Percentiles rank a stretch among this genome's conserved stretches.
phyloP scores from a whole-genome alignment of 805 yeast species.

The Candida tammaniensis region DNA sequence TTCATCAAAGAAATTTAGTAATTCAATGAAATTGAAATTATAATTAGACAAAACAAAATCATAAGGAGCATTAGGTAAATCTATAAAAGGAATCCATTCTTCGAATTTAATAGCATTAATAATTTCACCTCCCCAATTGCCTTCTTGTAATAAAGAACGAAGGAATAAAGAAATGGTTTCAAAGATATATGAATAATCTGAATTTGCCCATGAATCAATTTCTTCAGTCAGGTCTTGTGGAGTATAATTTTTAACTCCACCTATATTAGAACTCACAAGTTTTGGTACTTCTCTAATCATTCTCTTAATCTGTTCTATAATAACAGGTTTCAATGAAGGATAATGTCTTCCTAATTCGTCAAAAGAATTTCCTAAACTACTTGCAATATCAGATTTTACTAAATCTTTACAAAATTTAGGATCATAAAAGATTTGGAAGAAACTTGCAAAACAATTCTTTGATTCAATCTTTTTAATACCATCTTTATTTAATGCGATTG shows the following conservation, averaged over 20 bases:
- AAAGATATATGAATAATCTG: constrained; percentile 42
- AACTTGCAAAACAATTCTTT: constrained; percentile 34
- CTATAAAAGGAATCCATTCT: constrained; percentile 48
- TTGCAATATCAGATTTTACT: constrained; percentile 42
- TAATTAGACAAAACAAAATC: constrained; percentile 59
- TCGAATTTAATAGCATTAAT: constrained; percentile 37
- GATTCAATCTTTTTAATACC: constrained; percentile 61
- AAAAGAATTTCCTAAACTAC: constrained; percentile 61
- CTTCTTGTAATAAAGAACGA: constrained; percentile 51
- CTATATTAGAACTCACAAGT: constrained; percentile 23
- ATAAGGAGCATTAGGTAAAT: constrained; percentile 54
- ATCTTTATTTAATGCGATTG: constrained; percentile 71
- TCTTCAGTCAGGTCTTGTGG: constrained; percentile 22
- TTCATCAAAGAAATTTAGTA: constrained; percentile 56
- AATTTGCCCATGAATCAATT: constrained; percentile 53
- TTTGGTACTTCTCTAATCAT: constrained; percentile 47
- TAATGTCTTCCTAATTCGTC: constrained; percentile 85
- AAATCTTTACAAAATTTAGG: constrained; percentile 52
- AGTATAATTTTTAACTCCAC: constrained; percentile 40
- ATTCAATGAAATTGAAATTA: constrained; percentile 49
- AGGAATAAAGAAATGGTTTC: constrained; percentile 52
- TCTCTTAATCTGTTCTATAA: constrained; percentile 46
- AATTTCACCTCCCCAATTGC: constrained; percentile 44
- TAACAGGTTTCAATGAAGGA: constrained; percentile 62
- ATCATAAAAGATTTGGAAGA: constrained; percentile 50